Base-by-base conservation (phyloP, 352 stramenopile species). In the Pythium aristosporum region DNA sequence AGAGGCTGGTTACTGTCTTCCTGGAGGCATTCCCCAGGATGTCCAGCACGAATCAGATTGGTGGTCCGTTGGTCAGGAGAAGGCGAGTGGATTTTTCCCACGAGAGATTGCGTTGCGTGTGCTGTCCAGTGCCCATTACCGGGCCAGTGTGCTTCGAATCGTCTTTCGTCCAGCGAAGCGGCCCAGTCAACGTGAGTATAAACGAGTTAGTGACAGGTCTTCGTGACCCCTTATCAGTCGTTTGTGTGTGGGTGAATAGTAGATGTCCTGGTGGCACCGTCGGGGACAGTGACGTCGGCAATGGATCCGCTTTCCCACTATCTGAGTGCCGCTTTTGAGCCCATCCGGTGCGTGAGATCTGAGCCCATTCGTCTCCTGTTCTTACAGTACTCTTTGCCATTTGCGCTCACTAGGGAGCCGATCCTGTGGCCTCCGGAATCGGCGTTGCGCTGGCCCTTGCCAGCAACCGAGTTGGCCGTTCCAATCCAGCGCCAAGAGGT, bases 101-200 rank as follows among this genome's bases (percentile, higher is more conserved):
- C 65, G 61, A 8, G 75, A 82, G 34, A 23, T 80, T 28, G 75
- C 61, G 1, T 20, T 82, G 16, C 68, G 72, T 34, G 54, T 82
- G 44, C 44, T 80, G 21, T 69, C 69, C 0, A 57, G 34, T 30
- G 25, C 30, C 5, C 59, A 68, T 25, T 72, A 72, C 20, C 9
- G 12, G 6, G 48, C 59, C 0, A 23, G 39, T 16, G 12, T 16
- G 1, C 41, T 72, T 23, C 59, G 55, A 3, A 28, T 72, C 5
- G 55, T 65, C 15, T 68, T 72, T 32, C 7, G 13, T 1, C 34
- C 25, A 20, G 49, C 47, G 11, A 68, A 55, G 25, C 53, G 59
- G 10, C 66, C 66, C 1, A 63, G 57, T 36, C 59, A 44, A 34
- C 5, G 66, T 72, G 57, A 5, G 66, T n/a, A n/a, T n/a, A n/a